phyloP scores from a whole-genome alignment of 495 filamentous ascomycete species.

The Penicillium bialowiezense region DNA sequence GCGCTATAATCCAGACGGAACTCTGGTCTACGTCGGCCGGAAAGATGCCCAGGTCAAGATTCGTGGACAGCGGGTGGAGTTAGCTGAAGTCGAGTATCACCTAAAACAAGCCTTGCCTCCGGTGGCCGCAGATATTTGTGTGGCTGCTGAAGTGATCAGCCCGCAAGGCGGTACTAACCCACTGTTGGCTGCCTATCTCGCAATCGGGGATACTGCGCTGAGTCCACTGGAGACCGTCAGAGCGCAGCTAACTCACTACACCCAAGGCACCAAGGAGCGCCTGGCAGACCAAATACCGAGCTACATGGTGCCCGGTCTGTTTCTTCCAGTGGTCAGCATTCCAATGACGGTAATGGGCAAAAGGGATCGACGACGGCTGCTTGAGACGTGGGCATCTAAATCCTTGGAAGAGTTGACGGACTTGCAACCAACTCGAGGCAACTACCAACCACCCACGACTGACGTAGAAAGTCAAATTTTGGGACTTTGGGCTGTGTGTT shows the following conservation, averaged over 20 bases:
- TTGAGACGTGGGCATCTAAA: neutral
- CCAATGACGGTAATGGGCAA: neutral
- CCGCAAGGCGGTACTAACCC: neutral
- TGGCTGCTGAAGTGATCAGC: neutral
- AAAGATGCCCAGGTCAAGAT: slow-evolving; percentile 41
- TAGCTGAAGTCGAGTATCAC: slow-evolving; percentile 37
- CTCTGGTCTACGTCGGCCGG: slow-evolving; percentile 22
- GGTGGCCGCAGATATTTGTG: too few species aligned
- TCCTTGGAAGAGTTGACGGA: neutral
- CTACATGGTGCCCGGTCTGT: neutral
- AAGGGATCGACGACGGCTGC: neutral
- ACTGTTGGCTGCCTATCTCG: neutral
- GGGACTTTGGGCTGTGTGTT: too few species aligned
- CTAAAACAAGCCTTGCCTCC: too few species aligned
- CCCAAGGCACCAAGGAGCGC: too few species aligned
- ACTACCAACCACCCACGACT: too few species aligned
- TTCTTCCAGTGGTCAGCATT: neutral
- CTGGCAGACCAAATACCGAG: neutral
- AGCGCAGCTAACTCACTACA: neutral
- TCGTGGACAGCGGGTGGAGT: slow-evolving; percentile 40
- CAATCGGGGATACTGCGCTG: neutral
- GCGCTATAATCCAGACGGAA: slow-evolving; percentile 16
- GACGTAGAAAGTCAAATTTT: too few species aligned
- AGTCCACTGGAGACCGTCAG: neutral
- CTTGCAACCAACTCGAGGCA: too few species aligned